Conservation (phyloP, 140 eudicot species). For the Flaveria floridana region DNA sequence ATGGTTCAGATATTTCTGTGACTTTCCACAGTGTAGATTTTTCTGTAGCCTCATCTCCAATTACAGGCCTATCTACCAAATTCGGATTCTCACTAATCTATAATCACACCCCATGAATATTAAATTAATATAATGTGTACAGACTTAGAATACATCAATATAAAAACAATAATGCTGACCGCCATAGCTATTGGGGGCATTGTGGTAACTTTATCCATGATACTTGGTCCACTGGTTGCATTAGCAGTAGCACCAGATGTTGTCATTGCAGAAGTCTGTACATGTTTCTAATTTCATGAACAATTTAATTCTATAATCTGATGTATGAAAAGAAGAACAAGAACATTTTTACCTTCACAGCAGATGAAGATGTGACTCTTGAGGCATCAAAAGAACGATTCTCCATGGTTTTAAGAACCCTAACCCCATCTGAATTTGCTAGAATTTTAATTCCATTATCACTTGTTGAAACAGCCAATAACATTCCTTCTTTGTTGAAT, state of each 20-base stretch:
- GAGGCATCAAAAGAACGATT: constrained; percentile 62
- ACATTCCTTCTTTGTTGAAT: constrained; percentile 61
- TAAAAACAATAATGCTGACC: constrained; percentile 34
- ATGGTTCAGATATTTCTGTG: constrained; percentile 68
- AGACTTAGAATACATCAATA: background rate
- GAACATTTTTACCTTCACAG: constrained; percentile 43
- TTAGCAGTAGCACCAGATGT: constrained; percentile 46
- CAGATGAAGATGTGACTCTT: constrained; percentile 40
- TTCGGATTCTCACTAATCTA: constrained; percentile 65
- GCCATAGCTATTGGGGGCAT: constrained; percentile 41
- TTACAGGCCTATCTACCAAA: constrained; percentile 59
- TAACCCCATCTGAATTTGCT: constrained; percentile 61
- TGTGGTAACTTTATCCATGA: constrained; percentile 45
- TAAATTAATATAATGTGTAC: constrained; percentile 15
- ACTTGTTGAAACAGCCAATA: constrained; percentile 68
- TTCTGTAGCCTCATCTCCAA: constrained; percentile 55
- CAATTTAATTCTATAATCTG: background rate
- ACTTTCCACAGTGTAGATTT: constrained; percentile 67
- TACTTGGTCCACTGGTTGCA: constrained; percentile 45
- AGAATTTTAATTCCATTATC: constrained; percentile 65
- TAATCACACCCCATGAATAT: constrained; percentile 15
- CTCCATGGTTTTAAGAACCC: constrained; percentile 49
- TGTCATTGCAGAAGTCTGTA: constrained; percentile 48
- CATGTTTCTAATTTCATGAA: background rate
- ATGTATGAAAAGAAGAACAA: background rate